Evolutionary conservation across 2,329 filamentous ascomycete genomes (phyloP).

Genomic region (Colletotrichum somersetense): DNA sequence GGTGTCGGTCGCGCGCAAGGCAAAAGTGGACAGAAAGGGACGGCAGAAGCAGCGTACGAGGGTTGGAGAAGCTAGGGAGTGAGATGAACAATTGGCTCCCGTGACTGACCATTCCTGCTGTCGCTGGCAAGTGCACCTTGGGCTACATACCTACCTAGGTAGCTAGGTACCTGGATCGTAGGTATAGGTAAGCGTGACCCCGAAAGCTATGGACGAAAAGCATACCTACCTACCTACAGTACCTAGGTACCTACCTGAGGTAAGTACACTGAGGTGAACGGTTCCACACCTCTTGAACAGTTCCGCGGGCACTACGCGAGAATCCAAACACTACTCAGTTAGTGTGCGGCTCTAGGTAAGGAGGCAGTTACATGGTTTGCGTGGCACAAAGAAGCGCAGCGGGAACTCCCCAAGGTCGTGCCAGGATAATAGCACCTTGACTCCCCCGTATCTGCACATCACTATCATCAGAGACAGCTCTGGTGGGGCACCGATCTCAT

Average conservation of each 20-base stretch:
- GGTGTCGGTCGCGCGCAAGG: conserved; percentile 12
- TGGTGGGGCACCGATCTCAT: conserved; percentile 10
- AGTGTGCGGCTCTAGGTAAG: background rate
- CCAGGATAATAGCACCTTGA: conserved; percentile 24
- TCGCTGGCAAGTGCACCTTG: background rate
- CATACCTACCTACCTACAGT: background rate
- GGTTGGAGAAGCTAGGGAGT: conserved; percentile 19
- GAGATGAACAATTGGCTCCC: conserved; percentile 33
- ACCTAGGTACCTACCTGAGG: too few relatives aligned
- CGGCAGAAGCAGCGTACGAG: conserved; percentile 5
- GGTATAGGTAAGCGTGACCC: too few relatives aligned
- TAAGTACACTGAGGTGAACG: too few relatives aligned
- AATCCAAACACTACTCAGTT: too few relatives aligned
- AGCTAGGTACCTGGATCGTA: too few relatives aligned
- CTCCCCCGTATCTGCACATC: conserved; percentile 16
- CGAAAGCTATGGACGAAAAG: background rate
- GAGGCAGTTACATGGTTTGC: background rate
- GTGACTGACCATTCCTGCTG: conserved; percentile 29
- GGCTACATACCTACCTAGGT: too few relatives aligned
- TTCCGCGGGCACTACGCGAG: too few relatives aligned
- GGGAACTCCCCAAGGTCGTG: conserved; percentile 3
- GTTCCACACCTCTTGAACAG: too few relatives aligned
- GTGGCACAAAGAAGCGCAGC: background rate
- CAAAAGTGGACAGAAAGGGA: conserved; percentile 28
- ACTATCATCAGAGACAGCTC: conserved; percentile 12